Evolutionary conservation across 176 grass and related monocot genomes (phyloP).

Genomic region (Hyparrhenia diplandra): DNA sequence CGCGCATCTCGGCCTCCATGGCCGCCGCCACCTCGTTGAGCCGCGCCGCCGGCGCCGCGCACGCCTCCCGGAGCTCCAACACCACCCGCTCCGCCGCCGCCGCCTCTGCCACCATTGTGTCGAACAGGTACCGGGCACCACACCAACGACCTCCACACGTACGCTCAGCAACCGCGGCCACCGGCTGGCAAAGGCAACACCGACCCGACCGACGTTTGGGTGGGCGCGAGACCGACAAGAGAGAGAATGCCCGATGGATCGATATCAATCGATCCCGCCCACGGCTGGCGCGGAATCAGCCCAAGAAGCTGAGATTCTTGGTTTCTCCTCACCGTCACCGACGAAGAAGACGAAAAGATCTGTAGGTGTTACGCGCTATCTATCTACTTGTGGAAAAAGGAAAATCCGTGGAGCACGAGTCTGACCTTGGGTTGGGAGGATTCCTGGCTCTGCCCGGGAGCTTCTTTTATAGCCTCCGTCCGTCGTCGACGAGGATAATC

Average conservation of each 20-base stretch:
- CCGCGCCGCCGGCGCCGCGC: conserved; percentile 43
- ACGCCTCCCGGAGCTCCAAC: conserved; percentile 41
- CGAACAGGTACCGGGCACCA: neutral
- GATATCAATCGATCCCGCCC: too few relatives aligned
- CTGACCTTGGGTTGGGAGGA: neutral
- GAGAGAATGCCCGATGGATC: too few relatives aligned
- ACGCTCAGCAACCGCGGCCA: neutral
- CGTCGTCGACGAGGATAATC: neutral
- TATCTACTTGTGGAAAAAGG: neutral
- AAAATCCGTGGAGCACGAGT: neutral
- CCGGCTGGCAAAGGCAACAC: too few relatives aligned
- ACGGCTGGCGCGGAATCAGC: too few relatives aligned
- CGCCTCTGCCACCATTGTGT: neutral
- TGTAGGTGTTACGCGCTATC: neutral
- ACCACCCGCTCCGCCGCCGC: conserved; percentile 26
- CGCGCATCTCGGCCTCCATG: conserved; percentile 55
- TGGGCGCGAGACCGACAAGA: too few relatives aligned
- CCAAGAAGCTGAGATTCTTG: neutral
- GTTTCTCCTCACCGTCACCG: neutral
- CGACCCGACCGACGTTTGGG: too few relatives aligned
- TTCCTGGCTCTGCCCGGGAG: neutral
- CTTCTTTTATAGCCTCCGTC: neutral
- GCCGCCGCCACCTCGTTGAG: conserved; percentile 35
- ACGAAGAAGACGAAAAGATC: neutral
- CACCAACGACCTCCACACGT: neutral